phyloP scores from a whole-genome alignment of 257 asterid species.

The Petrea volubilis region DNA sequence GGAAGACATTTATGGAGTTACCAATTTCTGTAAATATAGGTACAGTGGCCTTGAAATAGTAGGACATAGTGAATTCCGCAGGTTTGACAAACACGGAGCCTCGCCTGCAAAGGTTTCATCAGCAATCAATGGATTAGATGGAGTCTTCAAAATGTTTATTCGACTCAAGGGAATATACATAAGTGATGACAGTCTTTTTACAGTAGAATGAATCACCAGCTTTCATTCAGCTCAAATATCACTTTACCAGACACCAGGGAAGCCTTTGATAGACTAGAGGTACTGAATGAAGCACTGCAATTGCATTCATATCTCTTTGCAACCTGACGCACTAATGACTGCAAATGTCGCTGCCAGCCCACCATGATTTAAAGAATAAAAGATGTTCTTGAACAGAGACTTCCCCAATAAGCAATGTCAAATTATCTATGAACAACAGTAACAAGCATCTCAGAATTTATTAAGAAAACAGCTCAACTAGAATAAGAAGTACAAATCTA shows the following conservation, averaged over 20 bases:
- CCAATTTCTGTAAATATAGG: conserved; percentile 59
- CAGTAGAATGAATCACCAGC: background rate
- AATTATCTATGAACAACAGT: conserved; percentile 11
- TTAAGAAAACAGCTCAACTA: background rate
- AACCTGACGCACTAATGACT: conserved; percentile 58
- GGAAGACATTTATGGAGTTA: conserved; percentile 26
- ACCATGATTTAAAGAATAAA: conserved; percentile 42
- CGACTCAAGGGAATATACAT: background rate
- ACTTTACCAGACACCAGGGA: conserved; percentile 55
- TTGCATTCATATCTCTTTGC: conserved; percentile 55
- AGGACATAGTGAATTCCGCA: conserved; percentile 34
- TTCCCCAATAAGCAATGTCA: conserved; percentile 1
- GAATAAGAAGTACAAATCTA: background rate
- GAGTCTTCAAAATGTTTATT: background rate
- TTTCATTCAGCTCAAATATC: background rate
- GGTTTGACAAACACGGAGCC: conserved; percentile 38
- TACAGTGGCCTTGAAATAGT: conserved; percentile 54
- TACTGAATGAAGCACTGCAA: conserved; percentile 37
- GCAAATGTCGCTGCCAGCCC: conserved; percentile 80
- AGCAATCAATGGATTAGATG: conserved; percentile 7
- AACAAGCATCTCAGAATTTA: background rate
- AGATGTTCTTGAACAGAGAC: conserved; percentile 4
- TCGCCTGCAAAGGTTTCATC: conserved; percentile 47
- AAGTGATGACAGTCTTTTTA: background rate
- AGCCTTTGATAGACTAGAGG: conserved; percentile 54